Conservation (phyloP, 768 basidiomycete species). For the Pleurotus platypus region DNA sequence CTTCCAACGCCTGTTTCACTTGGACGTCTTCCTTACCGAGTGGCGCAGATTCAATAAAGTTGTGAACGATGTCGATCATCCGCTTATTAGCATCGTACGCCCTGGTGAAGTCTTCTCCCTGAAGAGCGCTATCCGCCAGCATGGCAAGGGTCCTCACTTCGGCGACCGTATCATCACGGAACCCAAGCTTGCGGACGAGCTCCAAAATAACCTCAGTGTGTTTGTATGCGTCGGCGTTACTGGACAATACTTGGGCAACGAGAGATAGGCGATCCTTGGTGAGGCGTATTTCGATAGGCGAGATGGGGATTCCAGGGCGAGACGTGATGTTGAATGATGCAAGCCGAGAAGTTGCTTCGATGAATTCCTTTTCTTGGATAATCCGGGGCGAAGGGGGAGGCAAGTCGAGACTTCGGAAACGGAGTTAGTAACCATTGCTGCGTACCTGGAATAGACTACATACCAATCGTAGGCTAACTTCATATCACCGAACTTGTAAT, state of each 20-base stretch:
- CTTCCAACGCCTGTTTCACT: conserved; percentile 63
- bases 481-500: conserved; percentile 93
- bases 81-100: conserved; percentile 70
- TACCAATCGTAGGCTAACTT: conserved; percentile 96
- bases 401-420: conserved; percentile 63
- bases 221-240: conserved; percentile 84
- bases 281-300: conserved; percentile 91
- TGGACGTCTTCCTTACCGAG: conserved; percentile 30
- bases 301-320: conserved; percentile 69
- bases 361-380: conserved; percentile 79
- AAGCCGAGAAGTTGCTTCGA: conserved; percentile 94
- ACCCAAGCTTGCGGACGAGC: conserved; percentile 85
- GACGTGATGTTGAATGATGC: conserved; percentile 88
- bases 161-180: conserved; percentile 64
- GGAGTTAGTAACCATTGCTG: not conserved
- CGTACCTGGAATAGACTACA: conserved; percentile 10
- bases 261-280: conserved; percentile 86
- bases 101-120: conserved; percentile 71
- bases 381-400: conserved; percentile 61
- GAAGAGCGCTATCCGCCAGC: conserved; percentile 85
- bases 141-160: conserved; percentile 84
- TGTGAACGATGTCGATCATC: conserved; percentile 65
- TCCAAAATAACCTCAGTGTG: conserved; percentile 92
- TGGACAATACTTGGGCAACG: conserved; percentile 82
- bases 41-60: conserved; percentile 35